Base-by-base conservation (phyloP, 352 stramenopile species). In the Phytophthora meadii region DNA sequence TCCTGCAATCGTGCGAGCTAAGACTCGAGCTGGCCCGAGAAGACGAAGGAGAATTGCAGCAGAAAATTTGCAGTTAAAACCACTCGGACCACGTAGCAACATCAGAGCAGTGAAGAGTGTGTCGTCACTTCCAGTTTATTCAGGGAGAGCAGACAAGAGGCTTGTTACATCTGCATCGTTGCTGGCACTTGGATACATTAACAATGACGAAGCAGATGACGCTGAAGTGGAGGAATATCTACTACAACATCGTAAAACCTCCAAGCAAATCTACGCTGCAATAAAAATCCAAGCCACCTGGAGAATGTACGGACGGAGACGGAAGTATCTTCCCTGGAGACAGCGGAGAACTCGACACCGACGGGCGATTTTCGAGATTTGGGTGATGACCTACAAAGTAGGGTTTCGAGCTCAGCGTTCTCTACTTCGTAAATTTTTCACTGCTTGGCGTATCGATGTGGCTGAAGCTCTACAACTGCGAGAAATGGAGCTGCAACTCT, bases 401-500 rank as follows among this genome's bases (percentile, higher is more conserved):
- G 68, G 68, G 1, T 66, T 55, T 34, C 68, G 72, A 22, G 78
- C 79, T 0, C 66, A 76, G 25, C 54, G 63, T 5, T 64, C 79
- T 0, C 39, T 76, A 2, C 58, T 72, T 47, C 79, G 79, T 7
- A 77, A 74, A 27, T 84, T 76, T 41, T 65, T 91, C 2, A 61
- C 46, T 5, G 69, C 67, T 10, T 94, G 83, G 85, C 50, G 59
- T 19, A 51, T 65, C 2, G 72, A 92, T 25, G 81, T 92, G 4
- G 49, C 69, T 4, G 51, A 79, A 40, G 58, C 72, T 14, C 60
- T 88, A 12, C 68, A 77, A 55, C 67, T 94, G 5, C 85, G 74
- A 1, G 58, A 72, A 22, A 79, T 92, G 54, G 85, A 94, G 68
- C 67, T 92, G 10, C 65, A 67, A 34, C 71, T 94, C 32, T 90